These are phyloP conservation scores for Ceratocystis colombiana DNA, from an alignment of 2,329 filamentous ascomycete species.

Conservation along the genomic window DNA sequence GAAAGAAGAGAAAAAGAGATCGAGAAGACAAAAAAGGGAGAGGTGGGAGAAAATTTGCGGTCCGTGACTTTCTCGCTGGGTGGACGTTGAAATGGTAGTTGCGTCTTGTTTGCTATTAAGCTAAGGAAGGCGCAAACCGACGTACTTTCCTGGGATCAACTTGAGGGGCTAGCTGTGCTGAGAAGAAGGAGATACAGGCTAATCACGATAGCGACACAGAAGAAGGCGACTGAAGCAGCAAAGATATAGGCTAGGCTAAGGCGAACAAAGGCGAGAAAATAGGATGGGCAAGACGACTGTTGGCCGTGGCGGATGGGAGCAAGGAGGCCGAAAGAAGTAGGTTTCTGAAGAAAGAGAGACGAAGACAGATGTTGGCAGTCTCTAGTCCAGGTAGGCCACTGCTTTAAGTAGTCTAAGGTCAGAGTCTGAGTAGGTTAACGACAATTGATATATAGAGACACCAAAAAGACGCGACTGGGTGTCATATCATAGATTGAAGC, in stretches of 20 bases:
- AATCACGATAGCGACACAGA: neutral
- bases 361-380: neutral
- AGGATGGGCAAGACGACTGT: neutral
- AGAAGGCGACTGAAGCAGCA: neutral
- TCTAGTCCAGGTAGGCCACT: neutral
- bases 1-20: neutral
- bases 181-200: neutral
- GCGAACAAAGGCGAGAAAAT: neutral
- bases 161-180: neutral
- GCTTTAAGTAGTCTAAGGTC: neutral
- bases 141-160: conserved; percentile 1
- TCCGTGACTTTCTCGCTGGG: neutral
- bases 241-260: neutral
- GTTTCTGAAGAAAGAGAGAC: neutral
- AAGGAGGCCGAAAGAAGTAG: neutral
- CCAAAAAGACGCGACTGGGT: neutral
- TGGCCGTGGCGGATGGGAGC: neutral
- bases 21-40: neutral
- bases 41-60: neutral
- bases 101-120: neutral
- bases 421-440: neutral
- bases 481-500: conserved; percentile 6
- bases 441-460: neutral
- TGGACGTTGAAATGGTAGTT: neutral
- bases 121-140: neutral